Conservation (phyloP, 805 yeast species). For the Metschnikowia peoriensis region DNA sequence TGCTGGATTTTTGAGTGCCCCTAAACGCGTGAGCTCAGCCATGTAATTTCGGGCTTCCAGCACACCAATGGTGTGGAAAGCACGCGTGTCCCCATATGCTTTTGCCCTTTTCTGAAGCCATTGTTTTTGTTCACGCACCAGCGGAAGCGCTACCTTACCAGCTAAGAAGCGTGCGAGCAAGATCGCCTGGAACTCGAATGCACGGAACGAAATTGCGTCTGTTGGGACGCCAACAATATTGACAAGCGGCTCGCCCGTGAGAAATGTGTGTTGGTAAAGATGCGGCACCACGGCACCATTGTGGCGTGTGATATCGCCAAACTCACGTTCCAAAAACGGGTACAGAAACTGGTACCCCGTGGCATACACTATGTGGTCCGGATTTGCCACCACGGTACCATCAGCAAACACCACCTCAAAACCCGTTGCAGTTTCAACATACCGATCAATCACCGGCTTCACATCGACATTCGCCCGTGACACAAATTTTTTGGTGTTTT, state of each 20-base stretch:
- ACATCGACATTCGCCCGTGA: slow-evolving; percentile 16
- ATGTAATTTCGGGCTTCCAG: slow-evolving; percentile 28
- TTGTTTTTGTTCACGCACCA: slow-evolving; percentile 42
- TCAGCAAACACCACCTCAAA: slow-evolving; percentile 44
- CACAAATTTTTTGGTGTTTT: slow-evolving; percentile 7
- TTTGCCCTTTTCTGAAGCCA: slow-evolving; percentile 41
- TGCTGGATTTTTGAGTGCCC: slow-evolving; percentile 4
- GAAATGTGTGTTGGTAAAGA: slow-evolving; percentile 59
- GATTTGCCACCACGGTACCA: slow-evolving; percentile 43
- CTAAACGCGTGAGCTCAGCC: slow-evolving; percentile 22
- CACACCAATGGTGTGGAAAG: slow-evolving; percentile 45
- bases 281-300: slow-evolving; percentile 42
- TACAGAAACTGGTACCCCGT: slow-evolving; percentile 71
- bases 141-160: slow-evolving; percentile 53
- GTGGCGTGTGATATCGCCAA: slow-evolving; percentile 34
- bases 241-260: slow-evolving; percentile 59
- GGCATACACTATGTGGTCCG: slow-evolving; percentile 63
- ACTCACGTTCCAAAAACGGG: slow-evolving; percentile 53
- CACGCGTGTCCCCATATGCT: slow-evolving; percentile 38
- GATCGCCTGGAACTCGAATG: slow-evolving; percentile 62
- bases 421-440: slow-evolving; percentile 23
- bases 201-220: slow-evolving; percentile 60
- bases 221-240: slow-evolving; percentile 63
- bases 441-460: slow-evolving; percentile 27
- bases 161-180: slow-evolving; percentile 62